These are phyloP conservation scores for Candida rishiriensis DNA, from an alignment of 805 yeast species.

Conservation along the genomic window DNA sequence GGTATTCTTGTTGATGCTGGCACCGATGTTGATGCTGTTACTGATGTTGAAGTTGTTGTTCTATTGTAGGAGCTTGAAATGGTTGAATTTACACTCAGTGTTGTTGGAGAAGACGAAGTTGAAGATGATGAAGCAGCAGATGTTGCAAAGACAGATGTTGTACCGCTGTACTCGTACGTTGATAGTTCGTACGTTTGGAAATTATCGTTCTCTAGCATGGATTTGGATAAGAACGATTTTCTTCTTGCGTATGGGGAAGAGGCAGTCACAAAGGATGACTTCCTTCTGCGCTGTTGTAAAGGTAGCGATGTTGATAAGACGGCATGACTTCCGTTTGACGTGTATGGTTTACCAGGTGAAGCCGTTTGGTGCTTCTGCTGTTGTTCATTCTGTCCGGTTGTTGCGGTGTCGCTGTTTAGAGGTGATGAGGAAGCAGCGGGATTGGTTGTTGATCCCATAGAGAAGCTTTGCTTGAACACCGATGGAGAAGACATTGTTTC, in stretches of 20 bases:
- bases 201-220: constrained; percentile 55
- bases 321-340: no score
- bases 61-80: neutral
- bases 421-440: neutral
- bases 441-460: constrained; percentile 1
- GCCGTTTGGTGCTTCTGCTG: neutral
- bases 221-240: constrained; percentile 49
- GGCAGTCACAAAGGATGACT: constrained; percentile 31
- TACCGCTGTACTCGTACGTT: constrained; percentile 4
- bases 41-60: neutral
- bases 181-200: constrained; percentile 47
- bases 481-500: constrained; percentile 16
- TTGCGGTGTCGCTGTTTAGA: neutral
- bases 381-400: neutral
- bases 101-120: neutral
- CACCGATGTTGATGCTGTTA: neutral
- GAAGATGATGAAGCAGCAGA: constrained; percentile 16
- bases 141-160: constrained; percentile 18
- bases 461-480: constrained; percentile 9
- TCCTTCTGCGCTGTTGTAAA: constrained; percentile 15
- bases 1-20: constrained; percentile 22
- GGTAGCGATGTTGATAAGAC: no score
- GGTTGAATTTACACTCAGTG: neutral
- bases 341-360: neutral
- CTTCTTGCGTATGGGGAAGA: constrained; percentile 54